Percentiles rank a stretch among this genome's conserved stretches.
Conservation (phyloP, 2,329 filamentous ascomycete genomes). For the Tolypocladium tropicale region DNA sequence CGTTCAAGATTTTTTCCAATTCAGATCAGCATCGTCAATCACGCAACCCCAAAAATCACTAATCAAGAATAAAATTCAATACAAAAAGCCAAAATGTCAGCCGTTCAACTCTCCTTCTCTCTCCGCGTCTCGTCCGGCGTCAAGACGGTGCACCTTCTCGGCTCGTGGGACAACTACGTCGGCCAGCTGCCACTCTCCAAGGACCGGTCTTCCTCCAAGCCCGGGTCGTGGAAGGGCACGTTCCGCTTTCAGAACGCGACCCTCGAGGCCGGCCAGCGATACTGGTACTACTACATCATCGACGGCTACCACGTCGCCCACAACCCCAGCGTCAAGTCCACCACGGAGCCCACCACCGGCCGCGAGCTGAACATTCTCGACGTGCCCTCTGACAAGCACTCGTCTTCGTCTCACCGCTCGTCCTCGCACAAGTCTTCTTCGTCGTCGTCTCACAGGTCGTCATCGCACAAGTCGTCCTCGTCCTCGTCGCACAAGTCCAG, state of each 20-base stretch:
- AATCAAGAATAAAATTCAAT: not conserved
- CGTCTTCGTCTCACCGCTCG: conserved; percentile 21
- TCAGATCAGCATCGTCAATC: not conserved
- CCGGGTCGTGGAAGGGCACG: conserved; percentile 87
- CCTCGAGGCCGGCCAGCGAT: conserved; percentile 79
- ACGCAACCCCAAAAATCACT: not conserved
- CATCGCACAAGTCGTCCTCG: conserved; percentile 25
- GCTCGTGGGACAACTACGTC: conserved; percentile 96
- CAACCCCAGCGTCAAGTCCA: conserved; percentile 83
- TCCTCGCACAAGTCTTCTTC: conserved; percentile 27
- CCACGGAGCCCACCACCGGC: conserved; percentile 90
- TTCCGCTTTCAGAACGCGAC: conserved; percentile 89
- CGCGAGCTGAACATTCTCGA: conserved; percentile 97
- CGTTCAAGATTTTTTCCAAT: not conserved
- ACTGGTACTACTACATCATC: conserved; percentile 99
- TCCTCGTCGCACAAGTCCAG: conserved; percentile 12
- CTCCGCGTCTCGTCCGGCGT: conserved; percentile 92
- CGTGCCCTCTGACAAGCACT: conserved; percentile 48
- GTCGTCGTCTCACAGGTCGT: conserved; percentile 14
- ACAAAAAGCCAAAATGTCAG: conserved; percentile 66
- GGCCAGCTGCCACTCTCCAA: conserved; percentile 91
- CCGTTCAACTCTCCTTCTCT: conserved; percentile 89
- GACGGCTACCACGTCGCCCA: conserved; percentile 97
- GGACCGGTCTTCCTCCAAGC: conserved; percentile 72
- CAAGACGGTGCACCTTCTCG: conserved; percentile 95